These are phyloP conservation scores for Diaporthe sp. DNA, from an alignment of 2,329 filamentous ascomycete genomes.

Conservation along the genomic window DNA sequence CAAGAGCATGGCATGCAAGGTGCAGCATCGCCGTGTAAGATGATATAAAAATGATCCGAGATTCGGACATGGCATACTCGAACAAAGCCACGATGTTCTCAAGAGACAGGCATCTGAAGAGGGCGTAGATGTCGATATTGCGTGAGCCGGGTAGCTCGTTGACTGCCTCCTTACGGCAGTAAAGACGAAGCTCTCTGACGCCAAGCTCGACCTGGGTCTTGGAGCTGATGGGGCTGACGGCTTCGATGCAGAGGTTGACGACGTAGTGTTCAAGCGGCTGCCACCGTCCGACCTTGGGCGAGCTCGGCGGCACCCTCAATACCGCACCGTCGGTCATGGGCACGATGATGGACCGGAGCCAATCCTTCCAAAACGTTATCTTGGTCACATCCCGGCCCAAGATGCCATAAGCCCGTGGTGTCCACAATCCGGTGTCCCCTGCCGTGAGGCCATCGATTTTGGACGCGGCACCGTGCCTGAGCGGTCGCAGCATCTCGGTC, in stretches of 20 bases:
- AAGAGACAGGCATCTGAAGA: slow-evolving; percentile 91
- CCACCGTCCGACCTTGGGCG: slow-evolving; percentile 92
- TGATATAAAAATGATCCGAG: slow-evolving; percentile 94
- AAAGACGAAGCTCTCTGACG: slow-evolving; percentile 89
- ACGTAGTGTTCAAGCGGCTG: slow-evolving; percentile 97
- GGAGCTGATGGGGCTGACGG: slow-evolving; percentile 90
- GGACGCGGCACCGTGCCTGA: slow-evolving; percentile 93
- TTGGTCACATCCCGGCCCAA: slow-evolving; percentile 86
- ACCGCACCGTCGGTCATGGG: slow-evolving; percentile 94
- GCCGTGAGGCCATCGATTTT: slow-evolving; percentile 98
- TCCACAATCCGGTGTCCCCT: slow-evolving; percentile 96
- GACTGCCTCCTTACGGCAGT: slow-evolving; percentile 89
- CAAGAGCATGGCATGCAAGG: slow-evolving; percentile 88
- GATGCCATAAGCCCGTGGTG: slow-evolving; percentile 92
- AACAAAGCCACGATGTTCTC: slow-evolving; percentile 94
- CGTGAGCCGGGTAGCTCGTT: slow-evolving; percentile 95
- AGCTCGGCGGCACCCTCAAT: slow-evolving; percentile 86
- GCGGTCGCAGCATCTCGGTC: slow-evolving; percentile 93
- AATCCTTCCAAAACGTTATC: slow-evolving; percentile 98
- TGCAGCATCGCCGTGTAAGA: slow-evolving; percentile 98
- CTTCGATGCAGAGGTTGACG: slow-evolving; percentile 95
- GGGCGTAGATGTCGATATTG: slow-evolving; percentile 90
- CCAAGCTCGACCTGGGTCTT: slow-evolving; percentile 96
- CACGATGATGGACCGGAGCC: slow-evolving; percentile 92
- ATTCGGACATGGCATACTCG: slow-evolving; percentile 93